Evolutionary conservation across 192 early-diverging fungal genomes (phyloP).

Genomic region (Bifiguratus adelaidae): DNA sequence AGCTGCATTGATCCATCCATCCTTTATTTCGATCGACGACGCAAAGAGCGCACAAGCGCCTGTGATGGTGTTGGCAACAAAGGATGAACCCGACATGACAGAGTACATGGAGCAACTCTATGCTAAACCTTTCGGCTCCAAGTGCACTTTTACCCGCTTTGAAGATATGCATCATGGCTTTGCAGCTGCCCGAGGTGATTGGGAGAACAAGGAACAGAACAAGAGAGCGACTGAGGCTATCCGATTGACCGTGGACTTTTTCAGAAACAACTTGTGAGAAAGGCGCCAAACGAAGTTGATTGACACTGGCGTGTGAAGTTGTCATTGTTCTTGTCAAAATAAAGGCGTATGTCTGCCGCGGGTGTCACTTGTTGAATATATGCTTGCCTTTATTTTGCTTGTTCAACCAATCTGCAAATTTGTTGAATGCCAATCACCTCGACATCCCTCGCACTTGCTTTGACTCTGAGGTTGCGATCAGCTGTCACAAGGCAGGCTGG

Average conservation of each 20-base stretch:
- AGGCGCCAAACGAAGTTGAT: too few relatives aligned
- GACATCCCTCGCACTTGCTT: constrained; percentile 39
- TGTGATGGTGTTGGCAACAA: constrained; percentile 37
- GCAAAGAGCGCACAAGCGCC: constrained; percentile 34
- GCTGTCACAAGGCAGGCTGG: constrained; percentile 34
- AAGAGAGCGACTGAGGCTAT: constrained; percentile 31
- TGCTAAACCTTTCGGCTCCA: constrained; percentile 21
- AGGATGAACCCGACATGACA: constrained; percentile 38
- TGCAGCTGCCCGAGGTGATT: constrained; percentile 41
- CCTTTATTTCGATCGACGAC: constrained; percentile 27
- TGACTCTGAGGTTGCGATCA: constrained; percentile 46
- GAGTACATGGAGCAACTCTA: constrained; percentile 10
- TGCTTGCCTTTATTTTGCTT: too few relatives aligned
- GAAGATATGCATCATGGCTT: constrained; percentile 36
- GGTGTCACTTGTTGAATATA: too few relatives aligned
- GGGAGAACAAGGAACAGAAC: constrained; percentile 15
- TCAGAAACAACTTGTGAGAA: too few relatives aligned
- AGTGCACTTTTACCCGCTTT: constrained; percentile 31
- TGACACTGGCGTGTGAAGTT: too few relatives aligned
- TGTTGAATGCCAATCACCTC: constrained; percentile 29
- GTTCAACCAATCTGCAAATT: too few relatives aligned
- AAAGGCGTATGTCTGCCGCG: too few relatives aligned
- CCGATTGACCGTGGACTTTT: constrained; percentile 24
- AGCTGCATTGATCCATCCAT: constrained; percentile 45
- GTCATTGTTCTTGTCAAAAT: too few relatives aligned